phyloP scores from a whole-genome alignment of 768 basidiomycete species.

The Agrocybe chaxingu region DNA sequence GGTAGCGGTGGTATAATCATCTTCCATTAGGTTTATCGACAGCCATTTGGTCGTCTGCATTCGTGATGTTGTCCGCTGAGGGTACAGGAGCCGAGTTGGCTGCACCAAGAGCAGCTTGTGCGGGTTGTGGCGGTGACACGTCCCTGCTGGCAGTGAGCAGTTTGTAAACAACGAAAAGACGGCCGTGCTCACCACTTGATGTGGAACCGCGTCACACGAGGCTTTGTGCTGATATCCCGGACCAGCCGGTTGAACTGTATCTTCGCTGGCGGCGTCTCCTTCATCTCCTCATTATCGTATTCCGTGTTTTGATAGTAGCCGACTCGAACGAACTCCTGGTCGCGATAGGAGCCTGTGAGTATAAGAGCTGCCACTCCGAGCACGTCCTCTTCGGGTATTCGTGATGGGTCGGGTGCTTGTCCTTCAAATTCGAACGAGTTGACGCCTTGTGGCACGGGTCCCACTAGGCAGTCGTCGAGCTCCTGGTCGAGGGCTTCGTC shows the following conservation, averaged over 20 bases:
- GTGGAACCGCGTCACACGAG: slow-evolving; percentile 90
- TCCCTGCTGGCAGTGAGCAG: slow-evolving; percentile 45
- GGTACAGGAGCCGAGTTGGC: slow-evolving; percentile 26
- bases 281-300: slow-evolving; percentile 94
- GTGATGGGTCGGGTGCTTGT: slow-evolving; percentile 74
- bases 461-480: slow-evolving; percentile 95
- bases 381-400: slow-evolving; percentile 87
- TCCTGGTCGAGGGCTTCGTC: slow-evolving; percentile 94
- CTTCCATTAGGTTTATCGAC: slow-evolving; percentile 2
- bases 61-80: slow-evolving; percentile 24
- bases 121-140: slow-evolving; percentile 42
- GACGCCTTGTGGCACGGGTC: slow-evolving; percentile 93
- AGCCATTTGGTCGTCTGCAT: slow-evolving; percentile 18
- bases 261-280: slow-evolving; percentile 60
- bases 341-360: slow-evolving; percentile 91
- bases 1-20: no score
- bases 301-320: slow-evolving; percentile 99
- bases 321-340: slow-evolving; percentile 98
- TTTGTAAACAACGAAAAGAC: slow-evolving; percentile 4
- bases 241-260: slow-evolving; percentile 79
- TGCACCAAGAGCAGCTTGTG: slow-evolving; percentile 21
- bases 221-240: slow-evolving; percentile 87
- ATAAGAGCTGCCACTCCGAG: slow-evolving; percentile 97
- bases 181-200: slow-evolving; percentile 67
- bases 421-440: slow-evolving; percentile 98